Base-by-base conservation (phyloP, 2,329 filamentous ascomycete species). In the Penicillium freii region DNA sequence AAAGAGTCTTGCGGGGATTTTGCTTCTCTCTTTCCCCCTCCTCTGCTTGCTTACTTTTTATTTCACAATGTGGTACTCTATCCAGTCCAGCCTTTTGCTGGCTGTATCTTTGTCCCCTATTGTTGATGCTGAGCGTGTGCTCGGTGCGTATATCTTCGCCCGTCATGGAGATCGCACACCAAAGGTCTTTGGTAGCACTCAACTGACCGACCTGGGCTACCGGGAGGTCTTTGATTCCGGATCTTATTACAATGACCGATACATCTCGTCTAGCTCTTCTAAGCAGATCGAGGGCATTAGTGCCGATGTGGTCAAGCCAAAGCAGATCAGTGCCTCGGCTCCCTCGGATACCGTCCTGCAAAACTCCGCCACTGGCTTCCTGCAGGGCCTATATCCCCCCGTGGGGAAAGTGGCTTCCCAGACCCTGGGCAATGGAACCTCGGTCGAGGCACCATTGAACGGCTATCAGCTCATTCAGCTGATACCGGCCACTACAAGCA, bases 111-210 rank as follows among this genome's bases (percentile, higher is more conserved):
- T 73, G 5, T 49, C 66, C 25, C 60, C 66, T 4, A 40, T 72
- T n/a, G 63, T 62, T 17, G 64, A 70, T 8, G 75, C 74, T 21
- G 90, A 95, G 78, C 89, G 87, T 0, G 81, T 94, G 29, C 81
- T 96, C 17, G 92, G 91, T 51, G 86, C 88, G 45, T 94, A 92
- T 75, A 86, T 96, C 75, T 96, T 95, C 80, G 86, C 91, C 66
- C 89, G 92, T 45, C 92, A 97, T 77, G 92, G 92, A 57, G 92
- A 97, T 75, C 86, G 92, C 55, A 93, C 91, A 0, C 78, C 90
- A 62, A 96, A 96, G 78, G 80, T 84, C 19, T 85, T 85, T 61
- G 80, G 86, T 45, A 88, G 89, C 13, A 85, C 90, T 29, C 82
- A 83, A 63, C 77, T 97, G 71, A 96, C 92, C 13, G 82, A 88